Conservation (phyloP, 2,329 filamentous ascomycete genomes). For the Myriosclerotinia duriaeana region DNA sequence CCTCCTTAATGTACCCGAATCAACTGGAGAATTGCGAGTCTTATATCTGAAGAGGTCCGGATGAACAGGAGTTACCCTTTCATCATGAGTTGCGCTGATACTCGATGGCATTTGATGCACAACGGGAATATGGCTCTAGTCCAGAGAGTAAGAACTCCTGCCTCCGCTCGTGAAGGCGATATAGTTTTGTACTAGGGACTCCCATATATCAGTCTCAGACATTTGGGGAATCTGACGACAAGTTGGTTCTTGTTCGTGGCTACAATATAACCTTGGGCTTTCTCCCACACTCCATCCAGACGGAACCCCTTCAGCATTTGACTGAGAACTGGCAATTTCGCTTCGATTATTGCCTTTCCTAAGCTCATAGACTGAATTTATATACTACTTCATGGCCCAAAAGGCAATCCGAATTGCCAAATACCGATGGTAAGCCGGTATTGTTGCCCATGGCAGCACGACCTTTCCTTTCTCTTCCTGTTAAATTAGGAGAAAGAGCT, state of each 20-base stretch:
- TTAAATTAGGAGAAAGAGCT: too few relatives aligned
- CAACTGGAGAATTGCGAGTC: background rate
- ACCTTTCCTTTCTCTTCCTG: background rate
- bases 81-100: too few relatives aligned
- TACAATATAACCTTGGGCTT: too few relatives aligned
- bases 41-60: background rate
- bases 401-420: background rate
- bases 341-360: background rate
- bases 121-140: background rate
- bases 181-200: too few relatives aligned
- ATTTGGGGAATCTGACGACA: too few relatives aligned
- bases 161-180: background rate
- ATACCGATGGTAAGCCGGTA: background rate
- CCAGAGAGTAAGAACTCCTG: too few relatives aligned
- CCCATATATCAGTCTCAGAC: fast-evolving
- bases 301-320: background rate
- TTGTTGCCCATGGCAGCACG: background rate
- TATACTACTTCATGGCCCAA: background rate
- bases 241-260: background rate
- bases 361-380: background rate
- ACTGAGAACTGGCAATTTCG: too few relatives aligned
- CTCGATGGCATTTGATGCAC: too few relatives aligned
- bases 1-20: too few relatives aligned
- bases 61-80: background rate
- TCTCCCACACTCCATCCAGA: background rate